These are phyloP conservation scores for Angomonas deanei DNA, from an alignment of 208 protist species.

Conservation along the genomic window DNA sequence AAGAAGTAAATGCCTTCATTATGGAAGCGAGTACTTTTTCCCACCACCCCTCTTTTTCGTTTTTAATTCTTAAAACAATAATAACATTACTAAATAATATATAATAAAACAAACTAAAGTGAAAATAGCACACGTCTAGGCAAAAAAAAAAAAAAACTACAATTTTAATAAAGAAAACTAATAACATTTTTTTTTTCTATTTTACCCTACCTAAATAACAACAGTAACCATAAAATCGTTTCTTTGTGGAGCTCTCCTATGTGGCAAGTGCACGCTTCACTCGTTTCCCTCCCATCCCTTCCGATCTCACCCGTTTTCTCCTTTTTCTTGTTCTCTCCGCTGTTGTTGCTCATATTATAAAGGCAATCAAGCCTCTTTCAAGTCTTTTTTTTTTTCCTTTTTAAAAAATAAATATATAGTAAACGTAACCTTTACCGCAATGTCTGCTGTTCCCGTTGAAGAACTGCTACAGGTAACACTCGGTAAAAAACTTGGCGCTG, in stretches of 20 bases:
- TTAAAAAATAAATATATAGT: no score
- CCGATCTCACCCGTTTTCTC: background rate
- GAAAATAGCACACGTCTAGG: background rate
- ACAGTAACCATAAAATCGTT: no score
- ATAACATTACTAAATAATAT: constrained; percentile 1
- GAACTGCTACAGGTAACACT: constrained; percentile 75
- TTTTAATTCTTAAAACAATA: constrained; percentile 3
- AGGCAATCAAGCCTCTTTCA: constrained; percentile 1
- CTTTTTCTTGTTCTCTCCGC: background rate
- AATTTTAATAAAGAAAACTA: background rate
- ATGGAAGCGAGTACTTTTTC: constrained; percentile 2
- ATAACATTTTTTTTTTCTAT: no score
- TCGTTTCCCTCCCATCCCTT: background rate
- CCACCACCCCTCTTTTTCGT: background rate
- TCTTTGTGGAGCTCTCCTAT: no score
- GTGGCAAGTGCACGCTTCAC: background rate
- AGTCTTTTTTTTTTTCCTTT: constrained; percentile 1
- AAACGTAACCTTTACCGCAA: no score
- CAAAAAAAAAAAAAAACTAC: background rate
- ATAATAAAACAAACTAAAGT: no score
- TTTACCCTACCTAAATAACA: no score
- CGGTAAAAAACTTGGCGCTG: constrained; percentile 86
- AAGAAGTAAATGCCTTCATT: constrained; percentile 36
- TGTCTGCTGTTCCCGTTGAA: constrained; percentile 49
- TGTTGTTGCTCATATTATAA: background rate